These are phyloP conservation scores for Yarrowia galli DNA, from an alignment of 1,139 yeast genomes.

Conservation along the genomic window DNA sequence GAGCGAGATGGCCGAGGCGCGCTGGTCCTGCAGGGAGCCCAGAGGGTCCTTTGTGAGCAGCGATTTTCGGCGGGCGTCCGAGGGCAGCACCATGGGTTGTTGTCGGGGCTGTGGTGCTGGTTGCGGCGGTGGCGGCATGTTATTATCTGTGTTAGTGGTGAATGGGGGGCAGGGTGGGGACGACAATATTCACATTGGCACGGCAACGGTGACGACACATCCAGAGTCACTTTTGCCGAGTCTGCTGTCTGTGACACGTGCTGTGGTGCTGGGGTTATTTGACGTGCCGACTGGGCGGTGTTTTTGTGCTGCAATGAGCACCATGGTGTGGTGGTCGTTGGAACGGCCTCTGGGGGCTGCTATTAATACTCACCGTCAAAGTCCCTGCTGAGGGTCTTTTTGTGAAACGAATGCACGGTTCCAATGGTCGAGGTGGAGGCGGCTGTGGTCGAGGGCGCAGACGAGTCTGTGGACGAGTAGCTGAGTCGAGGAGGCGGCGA, in stretches of 20 bases:
- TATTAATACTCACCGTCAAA: conserved; percentile 31
- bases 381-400: conserved; percentile 18
- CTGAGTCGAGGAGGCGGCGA: conserved; percentile 32
- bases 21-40: conserved; percentile 26
- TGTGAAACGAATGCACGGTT: conserved; percentile 23
- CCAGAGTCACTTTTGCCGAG: too few species aligned
- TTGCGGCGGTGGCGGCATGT: neutral
- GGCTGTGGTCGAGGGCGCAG: conserved; percentile 29
- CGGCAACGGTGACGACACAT: too few species aligned
- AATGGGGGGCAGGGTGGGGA: neutral
- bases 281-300: too few species aligned
- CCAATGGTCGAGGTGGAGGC: conserved; percentile 29
- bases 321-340: too few species aligned
- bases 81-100: conserved; percentile 46
- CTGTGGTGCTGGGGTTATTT: too few species aligned
- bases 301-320: too few species aligned
- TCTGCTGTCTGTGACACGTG: too few species aligned
- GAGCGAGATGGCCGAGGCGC: conserved; percentile 37
- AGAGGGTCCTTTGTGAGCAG: conserved; percentile 39
- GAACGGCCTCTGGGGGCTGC: too few species aligned
- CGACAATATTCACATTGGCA: too few species aligned
- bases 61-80: conserved; percentile 47
- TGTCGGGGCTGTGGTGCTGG: neutral
- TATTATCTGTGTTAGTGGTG: neutral
- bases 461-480: conserved; percentile 40